Evolutionary conservation across 352 stramenopile genomes (phyloP).

Genomic region (Phytophthora ramorum): DNA sequence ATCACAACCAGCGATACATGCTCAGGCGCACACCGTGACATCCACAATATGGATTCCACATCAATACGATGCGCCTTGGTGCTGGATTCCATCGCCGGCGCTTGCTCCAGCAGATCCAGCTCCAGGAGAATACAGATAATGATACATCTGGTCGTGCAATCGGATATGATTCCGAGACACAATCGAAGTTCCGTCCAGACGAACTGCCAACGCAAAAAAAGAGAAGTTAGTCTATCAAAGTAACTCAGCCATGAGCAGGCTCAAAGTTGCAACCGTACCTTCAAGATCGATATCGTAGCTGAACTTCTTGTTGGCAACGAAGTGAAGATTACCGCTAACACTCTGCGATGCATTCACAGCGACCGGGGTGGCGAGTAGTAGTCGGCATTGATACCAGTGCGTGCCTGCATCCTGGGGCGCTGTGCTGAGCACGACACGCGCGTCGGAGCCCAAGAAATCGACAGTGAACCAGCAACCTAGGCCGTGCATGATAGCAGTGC

Average conservation of each 20-base stretch:
- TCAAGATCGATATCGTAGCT: slow-evolving; percentile 95
- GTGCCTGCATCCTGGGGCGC: slow-evolving; percentile 73
- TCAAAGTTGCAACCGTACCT: slow-evolving; percentile 39
- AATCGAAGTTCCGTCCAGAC: slow-evolving; percentile 90
- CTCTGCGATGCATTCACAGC: slow-evolving; percentile 92
- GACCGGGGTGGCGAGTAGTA: slow-evolving; percentile 91
- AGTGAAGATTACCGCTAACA: slow-evolving; percentile 90
- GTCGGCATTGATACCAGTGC: slow-evolving; percentile 94
- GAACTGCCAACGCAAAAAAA: slow-evolving; percentile 53
- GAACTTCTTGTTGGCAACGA: slow-evolving; percentile 96
- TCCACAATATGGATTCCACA: too few relatives aligned
- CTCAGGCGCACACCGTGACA: not conserved
- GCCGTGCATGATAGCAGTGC: slow-evolving; percentile 95
- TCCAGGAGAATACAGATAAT: slow-evolving; percentile 84
- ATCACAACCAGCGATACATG: not conserved
- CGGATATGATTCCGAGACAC: slow-evolving; percentile 85
- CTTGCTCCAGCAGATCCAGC: slow-evolving; percentile 16
- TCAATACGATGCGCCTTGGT: slow-evolving; percentile 28
- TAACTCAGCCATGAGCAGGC: not conserved
- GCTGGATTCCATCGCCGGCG: slow-evolving; percentile 19
- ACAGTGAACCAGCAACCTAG: slow-evolving; percentile 99
- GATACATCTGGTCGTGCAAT: slow-evolving; percentile 96
- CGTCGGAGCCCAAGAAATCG: slow-evolving; percentile 94
- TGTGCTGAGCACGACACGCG: slow-evolving; percentile 88
- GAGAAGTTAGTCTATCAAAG: not conserved